Evolutionary conservation across 331 rosid genomes (phyloP), one percentile per base, ranked within the genome.

Genomic region (Quercus lobata): DNA sequence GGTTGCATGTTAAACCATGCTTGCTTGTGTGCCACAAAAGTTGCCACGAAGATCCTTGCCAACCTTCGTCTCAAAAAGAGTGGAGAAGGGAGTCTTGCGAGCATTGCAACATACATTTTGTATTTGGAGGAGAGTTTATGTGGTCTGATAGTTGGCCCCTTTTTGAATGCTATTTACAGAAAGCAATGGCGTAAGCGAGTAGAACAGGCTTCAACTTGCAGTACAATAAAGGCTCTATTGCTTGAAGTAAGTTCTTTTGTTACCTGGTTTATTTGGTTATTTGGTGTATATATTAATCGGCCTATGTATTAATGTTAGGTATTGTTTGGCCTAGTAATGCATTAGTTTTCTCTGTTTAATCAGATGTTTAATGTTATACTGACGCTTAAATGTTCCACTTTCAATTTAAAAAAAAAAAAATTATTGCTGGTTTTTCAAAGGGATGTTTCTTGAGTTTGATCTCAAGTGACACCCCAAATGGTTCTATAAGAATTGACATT

Each of bases 1-100:
- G 99, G 99, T 55, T 96, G 99, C 84, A 90, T 93, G 98, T 83
- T 96, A 85, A 96, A 96, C 86, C 99, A 96, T 81, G 96, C 98
- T 79, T 89, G 85, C 81, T 61, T 96, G 85, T 77, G 83, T 90
- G 99, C 90, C 77, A 91, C 98, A 57, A 96, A 92, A 89, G 85
- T 94, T 82, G 97, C 98, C 18, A 72, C 79, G 86, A 93, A 86
- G 90, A 71, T 85, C 79, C 92, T 96, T 81, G 73, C 92, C 22
- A 78, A 88, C 76, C 88, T 93, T 79, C 81, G 92, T 77, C 82
- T 90, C n/a, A 70, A 88, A 25, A 93, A 88, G 88, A 91, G 79
- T 84, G 92, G 89, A 86, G 98, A 90, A 80, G 97, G 97, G 78
- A 85, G 71, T 79, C 84, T 90, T 84, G 89, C 89, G 78, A 84